Evolutionary conservation across 2,329 filamentous ascomycete species (phyloP), one percentile per base, ranked within the genome.

Genomic region (Monosporascus sp.): DNA sequence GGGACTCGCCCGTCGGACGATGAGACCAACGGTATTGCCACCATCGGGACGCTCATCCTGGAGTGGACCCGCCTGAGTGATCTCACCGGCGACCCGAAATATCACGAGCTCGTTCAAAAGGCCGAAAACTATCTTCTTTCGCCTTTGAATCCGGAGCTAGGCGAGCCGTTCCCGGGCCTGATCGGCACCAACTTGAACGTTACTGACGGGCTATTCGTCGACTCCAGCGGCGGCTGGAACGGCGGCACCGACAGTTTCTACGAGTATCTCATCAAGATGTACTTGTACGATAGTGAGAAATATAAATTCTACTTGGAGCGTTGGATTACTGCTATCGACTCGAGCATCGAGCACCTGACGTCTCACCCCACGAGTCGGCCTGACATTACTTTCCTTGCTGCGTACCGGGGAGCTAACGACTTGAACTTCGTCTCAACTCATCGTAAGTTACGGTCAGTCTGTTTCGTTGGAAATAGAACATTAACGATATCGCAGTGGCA

Each of bases 191-290:
- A 80, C 47, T 78, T 96, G 39, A 75, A 83, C 59, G 78, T 90
- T 55, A 65, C 72, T 1, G 83, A 80, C 3, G 90, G 90, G 20
- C 62, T 74, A 7, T 93, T 95, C 60, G 60, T 80, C 15, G 82
- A 93, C 64, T 79, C 79, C 24, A 63, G 60, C 2, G 90, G 91
- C 49, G 87, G 88, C 45, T 96, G 90, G 90, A 80, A 82, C 39
- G 89, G 87, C 49, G 87, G 88, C 6, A 81, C 80, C 31, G 90
- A 95, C 68, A 89, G 84, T 44, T 95, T 87, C 72, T 96, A 95
- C 72, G 90, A 95, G 71, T 95, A 95, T 63, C 80, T 96, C 35
- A 86, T 96, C 69, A 96, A 96, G 75, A 93, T 94, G 88, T 95
- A 85, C 63, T 70, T 93, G 51, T 95, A 95, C 67, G 87, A 93